Conservation (phyloP, 2,329 filamentous ascomycete species). For the Mollisiaceae sp. region DNA sequence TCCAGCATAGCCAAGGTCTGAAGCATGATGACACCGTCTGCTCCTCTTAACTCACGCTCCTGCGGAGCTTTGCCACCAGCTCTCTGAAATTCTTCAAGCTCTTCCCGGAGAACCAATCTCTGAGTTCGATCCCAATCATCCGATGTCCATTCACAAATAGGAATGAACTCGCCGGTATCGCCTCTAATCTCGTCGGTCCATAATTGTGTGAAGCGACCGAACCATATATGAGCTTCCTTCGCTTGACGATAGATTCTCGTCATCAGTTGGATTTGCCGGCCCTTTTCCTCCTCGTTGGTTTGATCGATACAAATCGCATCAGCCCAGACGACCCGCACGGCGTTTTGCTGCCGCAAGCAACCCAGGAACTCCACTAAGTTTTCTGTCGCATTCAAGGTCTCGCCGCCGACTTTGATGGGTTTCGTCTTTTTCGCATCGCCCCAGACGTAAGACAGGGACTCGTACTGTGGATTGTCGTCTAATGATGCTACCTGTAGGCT, state of each 20-base stretch:
- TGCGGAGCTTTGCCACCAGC: neutral
- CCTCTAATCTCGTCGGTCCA: neutral
- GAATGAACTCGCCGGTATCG: neutral
- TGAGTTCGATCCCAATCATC: neutral
- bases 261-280: conserved; percentile 6
- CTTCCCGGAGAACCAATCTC: neutral
- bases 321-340: neutral
- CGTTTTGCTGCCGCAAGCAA: neutral
- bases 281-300: conserved; percentile 3
- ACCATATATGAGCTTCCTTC: conserved; percentile 5
- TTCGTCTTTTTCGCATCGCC: conserved; percentile 10
- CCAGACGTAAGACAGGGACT: conserved; percentile 11
- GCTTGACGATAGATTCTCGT: conserved; percentile 10
- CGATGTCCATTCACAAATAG: neutral
- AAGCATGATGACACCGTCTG: neutral
- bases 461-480: conserved; percentile 9
- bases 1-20: neutral
- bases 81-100: neutral
- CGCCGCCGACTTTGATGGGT: neutral
- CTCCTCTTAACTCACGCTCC: neutral
- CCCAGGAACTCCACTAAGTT: conserved; percentile 6
- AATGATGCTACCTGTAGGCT: conserved; percentile 7
- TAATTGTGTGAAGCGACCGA: neutral
- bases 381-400: conserved; percentile 8
- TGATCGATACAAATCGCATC: conserved; percentile 6